phyloP scores from a whole-genome alignment of 305 asterid species.

The Euphrasia arctica region DNA sequence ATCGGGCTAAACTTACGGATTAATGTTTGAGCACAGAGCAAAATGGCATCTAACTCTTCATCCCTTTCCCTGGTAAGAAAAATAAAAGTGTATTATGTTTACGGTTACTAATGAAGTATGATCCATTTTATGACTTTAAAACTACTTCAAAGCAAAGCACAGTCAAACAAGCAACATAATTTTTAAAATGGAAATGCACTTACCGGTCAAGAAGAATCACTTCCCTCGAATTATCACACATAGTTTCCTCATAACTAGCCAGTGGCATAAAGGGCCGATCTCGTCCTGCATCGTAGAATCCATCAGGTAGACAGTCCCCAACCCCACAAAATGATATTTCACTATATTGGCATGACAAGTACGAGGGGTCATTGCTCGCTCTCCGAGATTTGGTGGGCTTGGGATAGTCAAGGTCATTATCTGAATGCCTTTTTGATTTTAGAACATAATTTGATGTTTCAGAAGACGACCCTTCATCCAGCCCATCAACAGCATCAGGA shows the following conservation, averaged over 20 bases:
- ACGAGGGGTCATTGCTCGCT: conserved; percentile 58
- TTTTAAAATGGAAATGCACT: conserved; percentile 19
- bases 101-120: too few species aligned
- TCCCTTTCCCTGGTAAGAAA: conserved; percentile 84
- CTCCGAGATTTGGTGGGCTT: conserved; percentile 80
- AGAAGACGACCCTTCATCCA: conserved; percentile 46
- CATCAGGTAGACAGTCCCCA: conserved; percentile 76
- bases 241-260: conserved; percentile 50
- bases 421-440: conserved; percentile 83
- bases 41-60: conserved; percentile 73
- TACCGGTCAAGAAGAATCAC: conserved; percentile 78
- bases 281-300: conserved; percentile 95
- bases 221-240: conserved; percentile 61
- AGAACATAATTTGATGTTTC: conserved; percentile 35
- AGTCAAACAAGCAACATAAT: background rate
- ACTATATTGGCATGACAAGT: conserved; percentile 64
- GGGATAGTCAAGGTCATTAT: conserved; percentile 72
- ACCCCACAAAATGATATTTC: conserved; percentile 70
- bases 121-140: too few species aligned
- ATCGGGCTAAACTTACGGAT: conserved; percentile 56
- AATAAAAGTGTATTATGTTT: too few species aligned
- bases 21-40: conserved; percentile 62
- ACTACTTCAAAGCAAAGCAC: too few species aligned
- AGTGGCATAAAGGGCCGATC: conserved; percentile 85
- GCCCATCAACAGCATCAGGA: conserved; percentile 40